phyloP scores from a whole-genome alignment of 2,329 filamentous ascomycete species.

The Karstenula rhodostoma region DNA sequence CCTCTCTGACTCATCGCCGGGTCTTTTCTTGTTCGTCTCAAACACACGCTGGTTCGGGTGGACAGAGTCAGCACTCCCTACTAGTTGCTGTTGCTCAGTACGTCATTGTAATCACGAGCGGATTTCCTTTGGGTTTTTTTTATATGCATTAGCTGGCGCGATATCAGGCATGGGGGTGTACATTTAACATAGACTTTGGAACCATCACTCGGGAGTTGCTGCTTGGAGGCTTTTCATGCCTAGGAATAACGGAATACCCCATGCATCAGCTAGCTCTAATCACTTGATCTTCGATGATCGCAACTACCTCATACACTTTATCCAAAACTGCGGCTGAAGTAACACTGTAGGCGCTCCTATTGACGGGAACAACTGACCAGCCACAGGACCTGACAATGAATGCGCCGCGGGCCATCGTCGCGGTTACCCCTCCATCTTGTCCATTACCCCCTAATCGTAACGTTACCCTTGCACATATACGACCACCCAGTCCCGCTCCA shows the following conservation, averaged over 20 bases:
- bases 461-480: conserved; percentile 1
- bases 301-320: background rate
- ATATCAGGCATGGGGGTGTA: conserved; percentile 27
- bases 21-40: conserved; percentile 33
- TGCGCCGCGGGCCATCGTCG: conserved; percentile 12
- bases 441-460: conserved; percentile 1
- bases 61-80: conserved; percentile 35
- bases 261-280: conserved; percentile 23
- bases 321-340: conserved; percentile 11
- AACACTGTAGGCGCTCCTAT: conserved; percentile 1
- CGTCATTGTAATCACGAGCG: conserved; percentile 48
- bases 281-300: conserved; percentile 22
- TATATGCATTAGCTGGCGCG: conserved; percentile 46
- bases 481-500: conserved; percentile 1
- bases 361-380: background rate
- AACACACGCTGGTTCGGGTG: conserved; percentile 50
- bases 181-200: conserved; percentile 23
- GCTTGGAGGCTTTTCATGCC: conserved; percentile 17
- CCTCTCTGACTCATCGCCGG: conserved; percentile 36
- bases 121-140: conserved; percentile 36
- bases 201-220: conserved; percentile 22
- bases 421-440: conserved; percentile 11
- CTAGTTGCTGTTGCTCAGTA: conserved; percentile 37
- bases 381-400: background rate
- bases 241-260: conserved; percentile 31